Conservation (phyloP, 768 basidiomycete genomes). For the Rhodotorula graminis region DNA sequence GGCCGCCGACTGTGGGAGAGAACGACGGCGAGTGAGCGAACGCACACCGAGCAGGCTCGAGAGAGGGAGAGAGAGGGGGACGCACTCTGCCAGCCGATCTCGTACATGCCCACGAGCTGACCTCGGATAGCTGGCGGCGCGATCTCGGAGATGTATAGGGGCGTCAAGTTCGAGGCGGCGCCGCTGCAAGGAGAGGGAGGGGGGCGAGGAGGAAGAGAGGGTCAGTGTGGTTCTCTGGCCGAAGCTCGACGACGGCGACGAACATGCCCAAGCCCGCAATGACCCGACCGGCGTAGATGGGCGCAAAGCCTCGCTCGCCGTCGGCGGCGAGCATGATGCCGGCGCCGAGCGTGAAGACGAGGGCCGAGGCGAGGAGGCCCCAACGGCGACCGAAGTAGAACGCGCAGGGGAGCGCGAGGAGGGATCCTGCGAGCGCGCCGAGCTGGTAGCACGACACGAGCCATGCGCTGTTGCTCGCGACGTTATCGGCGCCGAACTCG, state of each 20-base stretch:
- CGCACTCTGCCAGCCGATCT: conserved; percentile 54
- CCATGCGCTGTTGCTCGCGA: conserved; percentile 50
- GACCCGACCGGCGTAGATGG: conserved; percentile 52
- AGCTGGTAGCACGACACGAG: conserved; percentile 56
- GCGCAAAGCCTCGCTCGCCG: conserved; percentile 30
- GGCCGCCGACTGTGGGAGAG: conserved; percentile 53
- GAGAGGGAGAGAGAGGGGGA: conserved; percentile 44
- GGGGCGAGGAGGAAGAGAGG: neutral
- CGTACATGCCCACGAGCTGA: conserved; percentile 54
- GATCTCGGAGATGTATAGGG: conserved; percentile 54
- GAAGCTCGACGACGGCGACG: neutral
- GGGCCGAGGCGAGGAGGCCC: conserved; percentile 52
- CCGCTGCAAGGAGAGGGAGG: conserved; percentile 46
- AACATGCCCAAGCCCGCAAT: conserved; percentile 46
- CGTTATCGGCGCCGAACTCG: conserved; percentile 50
- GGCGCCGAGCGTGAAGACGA: conserved; percentile 62
- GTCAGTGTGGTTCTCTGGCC: no score
- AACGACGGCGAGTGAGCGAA: conserved; percentile 46
- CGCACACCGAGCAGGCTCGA: neutral
- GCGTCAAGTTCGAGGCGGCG: conserved; percentile 42
- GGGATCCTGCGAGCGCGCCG: conserved; percentile 69
- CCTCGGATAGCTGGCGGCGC: conserved; percentile 45
- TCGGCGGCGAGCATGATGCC: conserved; percentile 51
- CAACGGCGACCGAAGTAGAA: conserved; percentile 56
- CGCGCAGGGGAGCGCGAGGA: conserved; percentile 56